phyloP scores from a whole-genome alignment of 306 rosid species.

The Rosa persica region DNA sequence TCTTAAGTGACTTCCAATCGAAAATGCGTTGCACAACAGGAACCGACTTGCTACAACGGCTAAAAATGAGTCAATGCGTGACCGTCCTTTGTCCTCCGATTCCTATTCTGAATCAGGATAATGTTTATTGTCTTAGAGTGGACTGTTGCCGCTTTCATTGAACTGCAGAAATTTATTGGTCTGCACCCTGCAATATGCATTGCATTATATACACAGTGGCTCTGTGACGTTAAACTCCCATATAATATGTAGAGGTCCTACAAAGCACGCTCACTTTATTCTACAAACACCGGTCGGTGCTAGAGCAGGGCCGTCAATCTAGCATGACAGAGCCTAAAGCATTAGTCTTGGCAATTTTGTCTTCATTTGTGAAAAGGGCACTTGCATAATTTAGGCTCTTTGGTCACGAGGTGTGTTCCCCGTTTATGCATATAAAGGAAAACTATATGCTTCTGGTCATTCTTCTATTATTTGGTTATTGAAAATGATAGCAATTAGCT shows the following conservation, averaged over 20 bases:
- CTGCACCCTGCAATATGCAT: background rate
- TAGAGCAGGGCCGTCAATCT: slow-evolving; percentile 12
- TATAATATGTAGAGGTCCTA: slow-evolving; percentile 27
- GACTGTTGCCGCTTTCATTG: slow-evolving; percentile 2
- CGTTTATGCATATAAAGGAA: background rate
- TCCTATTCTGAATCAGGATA: background rate
- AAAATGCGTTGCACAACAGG: background rate
- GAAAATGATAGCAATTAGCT: background rate
- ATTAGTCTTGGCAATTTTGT: background rate
- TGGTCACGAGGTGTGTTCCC: slow-evolving; percentile 2
- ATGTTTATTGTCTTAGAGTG: background rate
- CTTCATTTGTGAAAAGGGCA: background rate
- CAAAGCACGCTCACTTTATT: slow-evolving; percentile 18
- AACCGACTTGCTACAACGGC: background rate
- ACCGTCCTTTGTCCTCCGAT: background rate
- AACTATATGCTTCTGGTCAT: background rate
- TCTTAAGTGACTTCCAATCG: background rate
- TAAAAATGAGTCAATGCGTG: background rate
- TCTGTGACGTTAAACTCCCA: background rate
- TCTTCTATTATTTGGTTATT: slow-evolving; percentile 4
- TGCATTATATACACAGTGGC: slow-evolving; percentile 8
- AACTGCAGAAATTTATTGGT: background rate
- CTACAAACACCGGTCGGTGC: slow-evolving; percentile 25
- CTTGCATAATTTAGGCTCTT: background rate
- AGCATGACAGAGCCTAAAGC: background rate